Evolutionary conservation across 352 stramenopile genomes (phyloP).

Genomic region (Globisporangium mamillatum): DNA sequence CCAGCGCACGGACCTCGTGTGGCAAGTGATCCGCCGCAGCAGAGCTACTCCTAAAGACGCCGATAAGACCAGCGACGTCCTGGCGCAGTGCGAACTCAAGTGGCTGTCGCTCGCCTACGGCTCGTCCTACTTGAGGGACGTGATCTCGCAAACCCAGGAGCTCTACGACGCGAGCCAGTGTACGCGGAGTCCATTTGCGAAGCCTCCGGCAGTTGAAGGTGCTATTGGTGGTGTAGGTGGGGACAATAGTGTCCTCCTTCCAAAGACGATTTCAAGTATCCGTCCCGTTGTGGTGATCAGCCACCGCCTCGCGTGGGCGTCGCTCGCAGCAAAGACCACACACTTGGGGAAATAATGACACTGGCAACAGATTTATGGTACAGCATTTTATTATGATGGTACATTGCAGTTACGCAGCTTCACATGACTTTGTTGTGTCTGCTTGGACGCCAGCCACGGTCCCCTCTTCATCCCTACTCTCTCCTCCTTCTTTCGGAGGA

Average conservation of each 20-base stretch:
- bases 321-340: background rate
- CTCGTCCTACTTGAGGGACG: background rate
- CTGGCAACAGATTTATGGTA: background rate
- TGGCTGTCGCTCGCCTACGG: conserved; percentile 9
- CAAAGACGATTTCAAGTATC: background rate
- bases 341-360: background rate
- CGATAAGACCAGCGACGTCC: background rate
- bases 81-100: conserved; percentile 8
- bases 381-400: background rate
- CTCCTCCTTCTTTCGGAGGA: background rate
- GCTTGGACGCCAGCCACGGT: background rate
- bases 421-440: background rate
- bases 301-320: conserved; percentile 8
- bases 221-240: background rate
- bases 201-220: too few species aligned
- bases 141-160: conserved; percentile 3
- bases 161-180: background rate
- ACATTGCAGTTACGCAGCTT: background rate
- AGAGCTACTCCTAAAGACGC: background rate
- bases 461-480: background rate
- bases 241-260: background rate
- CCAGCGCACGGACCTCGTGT: conserved; percentile 20
- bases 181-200: background rate
- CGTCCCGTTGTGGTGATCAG: conserved; percentile 5
- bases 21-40: background rate